A percentile compares a stretch with the other conserved stretches of the same genome.
phyloP scores from a whole-genome alignment of 805 yeast species.

The Ogataea methanolica region DNA sequence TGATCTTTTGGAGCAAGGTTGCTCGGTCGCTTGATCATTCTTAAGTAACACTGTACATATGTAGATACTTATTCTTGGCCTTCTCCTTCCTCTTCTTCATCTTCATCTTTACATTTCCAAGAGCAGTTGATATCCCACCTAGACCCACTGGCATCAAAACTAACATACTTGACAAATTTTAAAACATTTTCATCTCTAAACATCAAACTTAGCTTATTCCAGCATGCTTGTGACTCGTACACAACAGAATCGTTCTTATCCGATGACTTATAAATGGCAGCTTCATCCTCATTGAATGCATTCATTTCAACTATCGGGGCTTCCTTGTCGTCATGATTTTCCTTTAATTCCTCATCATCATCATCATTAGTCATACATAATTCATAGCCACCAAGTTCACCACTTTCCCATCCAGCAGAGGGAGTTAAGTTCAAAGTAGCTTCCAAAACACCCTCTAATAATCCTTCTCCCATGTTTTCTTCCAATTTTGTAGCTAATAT shows the following conservation, averaged over 20 bases:
- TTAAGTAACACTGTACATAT: not conserved
- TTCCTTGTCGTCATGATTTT: slow-evolving; percentile 35
- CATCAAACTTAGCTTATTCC: slow-evolving; percentile 77
- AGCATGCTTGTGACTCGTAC: slow-evolving; percentile 71
- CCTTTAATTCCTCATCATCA: slow-evolving; percentile 35
- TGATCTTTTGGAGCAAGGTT: too few species aligned
- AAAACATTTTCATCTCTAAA: slow-evolving; percentile 82
- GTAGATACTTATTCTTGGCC: not conserved
- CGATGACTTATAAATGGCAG: slow-evolving; percentile 72
- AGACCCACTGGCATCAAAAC: slow-evolving; percentile 81
- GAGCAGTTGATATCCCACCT: slow-evolving; percentile 86
- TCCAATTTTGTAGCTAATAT: slow-evolving; percentile 70
- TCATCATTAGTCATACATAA: slow-evolving; percentile 70
- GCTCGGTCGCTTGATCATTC: not conserved
- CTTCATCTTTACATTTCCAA: slow-evolving; percentile 64
- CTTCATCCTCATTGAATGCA: slow-evolving; percentile 53
- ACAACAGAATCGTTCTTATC: slow-evolving; percentile 73
- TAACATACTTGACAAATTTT: slow-evolving; percentile 88
- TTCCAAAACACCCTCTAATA: slow-evolving; percentile 57
- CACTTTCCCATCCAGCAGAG: slow-evolving; percentile 74
- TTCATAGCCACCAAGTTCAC: slow-evolving; percentile 95
- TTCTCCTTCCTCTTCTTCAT: slow-evolving; percentile 34
- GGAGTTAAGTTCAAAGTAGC: slow-evolving; percentile 84
- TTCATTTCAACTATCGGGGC: slow-evolving; percentile 16
- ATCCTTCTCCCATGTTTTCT: slow-evolving; percentile 31